Evolutionary conservation across 768 basidiomycete genomes (phyloP).

Genomic region (Cystobasidium ongulense): DNA sequence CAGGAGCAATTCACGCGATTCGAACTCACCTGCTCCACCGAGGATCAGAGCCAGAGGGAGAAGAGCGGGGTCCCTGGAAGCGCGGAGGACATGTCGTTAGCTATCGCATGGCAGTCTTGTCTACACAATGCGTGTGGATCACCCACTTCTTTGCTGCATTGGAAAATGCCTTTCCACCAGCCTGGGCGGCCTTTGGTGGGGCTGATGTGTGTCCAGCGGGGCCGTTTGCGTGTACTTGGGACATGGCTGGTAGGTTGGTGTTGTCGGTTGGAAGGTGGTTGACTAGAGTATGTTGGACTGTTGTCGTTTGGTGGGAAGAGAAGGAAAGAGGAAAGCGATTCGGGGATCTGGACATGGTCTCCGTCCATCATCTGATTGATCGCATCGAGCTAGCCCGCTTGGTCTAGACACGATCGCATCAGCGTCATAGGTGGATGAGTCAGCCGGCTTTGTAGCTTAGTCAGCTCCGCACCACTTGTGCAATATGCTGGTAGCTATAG

Average conservation of each 20-base stretch:
- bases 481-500: too few relatives aligned
- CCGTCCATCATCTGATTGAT: not conserved
- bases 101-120: not conserved
- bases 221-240: not conserved
- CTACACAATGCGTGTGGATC: not conserved
- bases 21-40: conserved; percentile 3
- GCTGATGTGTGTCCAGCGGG: conserved; percentile 22
- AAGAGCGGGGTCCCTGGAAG: conserved; percentile 8
- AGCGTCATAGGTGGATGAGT: too few relatives aligned
- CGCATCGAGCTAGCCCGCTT: not conserved
- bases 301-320: not conserved
- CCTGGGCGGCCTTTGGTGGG: conserved; percentile 21
- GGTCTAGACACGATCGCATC: too few relatives aligned
- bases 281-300: not conserved
- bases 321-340: not conserved
- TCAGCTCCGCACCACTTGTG: too few relatives aligned
- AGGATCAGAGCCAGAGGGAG: conserved; percentile 23
- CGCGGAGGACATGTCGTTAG: not conserved
- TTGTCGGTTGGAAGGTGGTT: not conserved
- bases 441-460: too few relatives aligned
- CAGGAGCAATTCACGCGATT: not conserved
- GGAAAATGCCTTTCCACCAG: conserved; percentile 24
- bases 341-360: not conserved
- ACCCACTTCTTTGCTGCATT: conserved; percentile 18
- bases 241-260: not conserved